phyloP scores from a whole-genome alignment of 2,329 filamentous ascomycete genomes.

The Stagonosporopsis vannaccii region DNA sequence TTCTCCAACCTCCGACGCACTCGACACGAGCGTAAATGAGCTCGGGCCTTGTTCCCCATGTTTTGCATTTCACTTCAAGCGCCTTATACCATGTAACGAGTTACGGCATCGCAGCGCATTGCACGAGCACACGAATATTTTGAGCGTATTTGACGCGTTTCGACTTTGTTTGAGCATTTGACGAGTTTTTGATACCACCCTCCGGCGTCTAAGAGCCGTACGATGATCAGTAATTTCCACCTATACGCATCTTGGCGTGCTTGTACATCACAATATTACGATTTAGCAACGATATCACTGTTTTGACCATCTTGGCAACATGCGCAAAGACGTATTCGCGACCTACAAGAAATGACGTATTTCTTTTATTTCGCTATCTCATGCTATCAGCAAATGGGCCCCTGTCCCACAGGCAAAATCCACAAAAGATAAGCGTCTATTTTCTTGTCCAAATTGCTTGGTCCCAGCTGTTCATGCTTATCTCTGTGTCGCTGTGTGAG shows the following conservation, averaged over 20 bases:
- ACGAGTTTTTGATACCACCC: slow-evolving; percentile 11
- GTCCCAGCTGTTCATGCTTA: slow-evolving; percentile 3
- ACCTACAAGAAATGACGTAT: slow-evolving; percentile 8
- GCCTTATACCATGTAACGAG: slow-evolving; percentile 17
- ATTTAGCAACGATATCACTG: slow-evolving; percentile 2
- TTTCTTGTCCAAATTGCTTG: slow-evolving; percentile 11
- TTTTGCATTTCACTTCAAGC: slow-evolving; percentile 9
- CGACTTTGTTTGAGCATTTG: background rate
- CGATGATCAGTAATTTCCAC: background rate
- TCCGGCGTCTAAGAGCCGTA: background rate
- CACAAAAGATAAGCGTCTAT: slow-evolving; percentile 23
- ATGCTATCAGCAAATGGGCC: slow-evolving; percentile 5
- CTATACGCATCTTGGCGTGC: background rate
- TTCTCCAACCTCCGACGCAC: background rate
- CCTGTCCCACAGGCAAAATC: slow-evolving; percentile 16
- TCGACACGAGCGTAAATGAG: background rate
- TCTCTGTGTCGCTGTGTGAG: background rate
- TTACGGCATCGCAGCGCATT: slow-evolving; percentile 10
- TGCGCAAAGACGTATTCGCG: background rate
- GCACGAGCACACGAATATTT: slow-evolving; percentile 3
- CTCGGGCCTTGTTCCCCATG: slow-evolving; percentile 11
- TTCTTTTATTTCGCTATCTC: slow-evolving; percentile 12
- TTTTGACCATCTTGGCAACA: background rate
- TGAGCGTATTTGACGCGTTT: slow-evolving; percentile 1
- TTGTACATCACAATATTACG: slow-evolving; percentile 8